Base-by-base conservation (phyloP, 768 basidiomycete species). In the Termitomyces sp. region DNA sequence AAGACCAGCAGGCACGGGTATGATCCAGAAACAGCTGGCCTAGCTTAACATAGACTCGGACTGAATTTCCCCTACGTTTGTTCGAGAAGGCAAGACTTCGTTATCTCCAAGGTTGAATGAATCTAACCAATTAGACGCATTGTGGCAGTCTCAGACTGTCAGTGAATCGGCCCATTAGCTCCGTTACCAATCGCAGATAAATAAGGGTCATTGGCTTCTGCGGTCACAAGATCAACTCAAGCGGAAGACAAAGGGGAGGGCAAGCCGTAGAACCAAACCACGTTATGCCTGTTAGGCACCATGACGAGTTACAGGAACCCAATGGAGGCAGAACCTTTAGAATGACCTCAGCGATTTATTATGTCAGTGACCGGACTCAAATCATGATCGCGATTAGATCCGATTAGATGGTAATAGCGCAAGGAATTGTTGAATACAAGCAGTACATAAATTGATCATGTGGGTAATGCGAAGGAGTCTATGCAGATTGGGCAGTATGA, bases 401-500 rank as follows among this genome's bases (percentile, higher is more conserved):
- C 12, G 36, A 38, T 38, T 38, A 13, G 14, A 38, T 38, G 18
- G 12, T 41, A 7, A n/a, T n/a, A n/a, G n/a, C n/a, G n/a, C n/a
- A n/a, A n/a, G n/a, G n/a, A n/a, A n/a, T n/a, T n/a, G n/a, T n/a
- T n/a, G n/a, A n/a, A n/a, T n/a, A n/a, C n/a, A n/a, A n/a, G n/a
- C 13, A 57, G 26, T 57, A 57, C 49, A 33, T 50, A 41, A 16
- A 26, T 20, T 18, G 13, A 48, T 44, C 55, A 33, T 49, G n/a
- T 54, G 8, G 16, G 5, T 46, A 32, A 2, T 18, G 8, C 38
- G 16, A 18, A 38, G 26, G n/a, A 55, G 10, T 54, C 57, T 62
- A 58, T 18, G 61, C 57, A 50, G 40, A 54, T 41, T 54, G 40
- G 30, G 28, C 40, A 13, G 55, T 43, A n/a, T 62, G 61, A 20